phyloP scores from a whole-genome alignment of 1,139 yeast genomes.

The Yamadazyma diospyri region DNA sequence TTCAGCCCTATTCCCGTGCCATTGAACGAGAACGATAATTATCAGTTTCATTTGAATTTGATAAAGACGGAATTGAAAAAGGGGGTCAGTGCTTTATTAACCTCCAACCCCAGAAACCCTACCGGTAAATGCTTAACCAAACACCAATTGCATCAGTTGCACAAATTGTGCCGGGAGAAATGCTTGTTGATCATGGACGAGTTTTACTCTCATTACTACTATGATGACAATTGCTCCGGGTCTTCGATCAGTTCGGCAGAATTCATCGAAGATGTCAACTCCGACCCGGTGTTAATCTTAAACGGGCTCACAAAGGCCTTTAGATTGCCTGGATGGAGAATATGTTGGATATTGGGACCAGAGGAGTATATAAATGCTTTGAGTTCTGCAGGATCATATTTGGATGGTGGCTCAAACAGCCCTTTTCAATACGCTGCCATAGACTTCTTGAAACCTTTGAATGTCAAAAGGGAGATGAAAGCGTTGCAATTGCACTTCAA shows the following conservation, averaged over 20 bases:
- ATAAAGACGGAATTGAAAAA: slow-evolving; percentile 54
- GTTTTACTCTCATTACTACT: slow-evolving; percentile 61
- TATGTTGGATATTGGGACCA: slow-evolving; percentile 68
- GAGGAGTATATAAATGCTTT: slow-evolving; percentile 58
- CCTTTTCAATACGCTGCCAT: slow-evolving; percentile 66
- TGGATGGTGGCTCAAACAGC: slow-evolving; percentile 66
- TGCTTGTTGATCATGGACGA: slow-evolving; percentile 68
- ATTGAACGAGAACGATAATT: slow-evolving; percentile 55
- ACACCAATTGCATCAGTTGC: slow-evolving; percentile 50
- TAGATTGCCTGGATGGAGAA: slow-evolving; percentile 69
- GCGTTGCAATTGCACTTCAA: slow-evolving; percentile 61
- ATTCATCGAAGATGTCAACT: slow-evolving; percentile 54
- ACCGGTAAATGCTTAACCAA: slow-evolving; percentile 58
- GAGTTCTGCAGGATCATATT: slow-evolving; percentile 60
- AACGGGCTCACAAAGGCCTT: slow-evolving; percentile 67
- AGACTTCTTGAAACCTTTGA: slow-evolving; percentile 51
- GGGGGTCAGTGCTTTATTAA: slow-evolving; percentile 60
- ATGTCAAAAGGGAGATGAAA: slow-evolving; percentile 53
- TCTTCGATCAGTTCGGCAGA: slow-evolving; percentile 55
- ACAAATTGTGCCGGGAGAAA: slow-evolving; percentile 53
- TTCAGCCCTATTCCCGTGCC: slow-evolving; percentile 70
- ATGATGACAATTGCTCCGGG: slow-evolving; percentile 58
- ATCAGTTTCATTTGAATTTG: slow-evolving; percentile 55
- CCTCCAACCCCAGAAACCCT: slow-evolving; percentile 67
- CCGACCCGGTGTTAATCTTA: slow-evolving; percentile 59